A percentile compares a stretch with the other conserved stretches of the same genome.
Evolutionary conservation across 345 rosid species (phyloP).

Genomic region (Eucalyptus grandis): DNA sequence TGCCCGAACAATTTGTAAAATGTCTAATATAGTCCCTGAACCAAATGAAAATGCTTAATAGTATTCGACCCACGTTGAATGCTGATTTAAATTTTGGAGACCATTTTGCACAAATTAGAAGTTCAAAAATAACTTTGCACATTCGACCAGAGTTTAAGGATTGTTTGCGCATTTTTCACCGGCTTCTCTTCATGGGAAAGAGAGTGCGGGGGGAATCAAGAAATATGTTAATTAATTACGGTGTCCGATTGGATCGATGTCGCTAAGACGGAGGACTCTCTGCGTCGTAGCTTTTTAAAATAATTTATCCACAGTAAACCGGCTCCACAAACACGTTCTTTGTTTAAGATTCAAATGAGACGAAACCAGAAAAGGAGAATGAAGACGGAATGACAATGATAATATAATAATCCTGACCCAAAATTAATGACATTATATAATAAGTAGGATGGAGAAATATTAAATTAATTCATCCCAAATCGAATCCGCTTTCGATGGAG

Average conservation of each 20-base stretch:
- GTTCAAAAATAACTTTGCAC: accelerated
- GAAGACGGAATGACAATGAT: background rate
- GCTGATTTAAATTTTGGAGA: accelerated
- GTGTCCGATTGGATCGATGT: background rate
- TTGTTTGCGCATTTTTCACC: background rate
- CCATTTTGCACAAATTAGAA: background rate
- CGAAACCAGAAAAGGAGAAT: background rate
- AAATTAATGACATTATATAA: background rate
- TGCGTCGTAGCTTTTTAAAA: background rate
- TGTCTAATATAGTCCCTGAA: accelerated
- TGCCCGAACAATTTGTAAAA: accelerated
- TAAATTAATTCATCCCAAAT: background rate
- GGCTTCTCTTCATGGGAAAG: background rate
- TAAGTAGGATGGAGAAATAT: background rate
- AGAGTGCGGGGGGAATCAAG: background rate
- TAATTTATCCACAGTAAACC: background rate
- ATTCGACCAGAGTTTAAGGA: accelerated
- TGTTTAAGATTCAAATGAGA: background rate
- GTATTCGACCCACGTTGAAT: background rate
- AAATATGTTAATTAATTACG: background rate
- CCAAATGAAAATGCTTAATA: background rate
- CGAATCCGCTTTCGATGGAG: background rate
- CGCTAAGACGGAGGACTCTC: background rate
- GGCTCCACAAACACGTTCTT: background rate
- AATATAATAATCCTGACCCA: background rate